phyloP scores from a whole-genome alignment of 495 filamentous ascomycete species.

The Daldinia loculata region DNA sequence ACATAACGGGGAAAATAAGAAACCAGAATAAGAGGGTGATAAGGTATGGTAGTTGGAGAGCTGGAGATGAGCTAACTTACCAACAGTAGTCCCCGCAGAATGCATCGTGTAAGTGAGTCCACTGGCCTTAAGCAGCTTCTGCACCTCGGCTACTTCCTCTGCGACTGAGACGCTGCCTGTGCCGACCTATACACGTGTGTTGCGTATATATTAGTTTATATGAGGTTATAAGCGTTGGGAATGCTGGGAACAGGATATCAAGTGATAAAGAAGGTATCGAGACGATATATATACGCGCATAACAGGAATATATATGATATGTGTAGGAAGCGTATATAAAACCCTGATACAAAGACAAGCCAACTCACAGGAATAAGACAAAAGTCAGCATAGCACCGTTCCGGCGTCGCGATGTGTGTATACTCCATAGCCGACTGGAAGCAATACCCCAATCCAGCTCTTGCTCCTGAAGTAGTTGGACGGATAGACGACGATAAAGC shows the following conservation, averaged over 20 bases:
- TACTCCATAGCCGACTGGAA: constrained; percentile 45
- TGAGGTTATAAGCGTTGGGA: too few relatives aligned
- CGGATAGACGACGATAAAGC: background rate
- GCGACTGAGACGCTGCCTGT: constrained; percentile 84
- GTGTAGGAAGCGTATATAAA: too few relatives aligned
- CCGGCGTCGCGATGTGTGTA: constrained; percentile 65
- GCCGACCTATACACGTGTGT: constrained; percentile 66
- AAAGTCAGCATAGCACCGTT: constrained; percentile 78
- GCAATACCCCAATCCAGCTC: background rate
- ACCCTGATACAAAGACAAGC: too few relatives aligned
- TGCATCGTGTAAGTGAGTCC: constrained; percentile 89
- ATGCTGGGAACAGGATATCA: too few relatives aligned
- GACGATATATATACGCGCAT: too few relatives aligned
- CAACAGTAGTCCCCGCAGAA: constrained; percentile 89
- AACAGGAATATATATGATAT: too few relatives aligned
- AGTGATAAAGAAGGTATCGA: too few relatives aligned
- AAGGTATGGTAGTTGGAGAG: too few relatives aligned
- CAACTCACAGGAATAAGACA: constrained; percentile 76
- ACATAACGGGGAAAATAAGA: too few relatives aligned
- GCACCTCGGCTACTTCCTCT: constrained; percentile 85
- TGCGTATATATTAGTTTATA: too few relatives aligned
- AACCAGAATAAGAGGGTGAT: too few relatives aligned
- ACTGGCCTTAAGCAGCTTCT: constrained; percentile 80
- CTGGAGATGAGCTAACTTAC: constrained; percentile 55
- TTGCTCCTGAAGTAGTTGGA: background rate